Evolutionary conservation across 164 flowering plant genomes (phyloP).

Genomic region (Chimonanthus praecox): DNA sequence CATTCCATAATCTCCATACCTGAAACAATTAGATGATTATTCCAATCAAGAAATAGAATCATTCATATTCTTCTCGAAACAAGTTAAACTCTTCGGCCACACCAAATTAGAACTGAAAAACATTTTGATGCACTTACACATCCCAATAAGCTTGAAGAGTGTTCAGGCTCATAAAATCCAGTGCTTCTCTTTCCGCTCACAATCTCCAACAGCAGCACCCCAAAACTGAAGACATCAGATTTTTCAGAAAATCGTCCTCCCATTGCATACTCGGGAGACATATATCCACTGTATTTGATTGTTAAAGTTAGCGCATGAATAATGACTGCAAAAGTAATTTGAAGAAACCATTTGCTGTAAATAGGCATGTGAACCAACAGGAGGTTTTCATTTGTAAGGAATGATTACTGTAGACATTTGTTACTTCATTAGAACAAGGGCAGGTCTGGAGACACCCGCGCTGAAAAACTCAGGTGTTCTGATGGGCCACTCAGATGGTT

Average conservation of each 20-base stretch:
- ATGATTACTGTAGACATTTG: too few species aligned
- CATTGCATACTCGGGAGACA: constrained; percentile 5
- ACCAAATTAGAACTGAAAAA: background rate
- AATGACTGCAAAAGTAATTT: background rate
- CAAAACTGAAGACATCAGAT: constrained; percentile 30
- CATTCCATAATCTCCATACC: constrained; percentile 14
- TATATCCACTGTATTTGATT: constrained; percentile 4
- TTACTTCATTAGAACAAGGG: too few species aligned
- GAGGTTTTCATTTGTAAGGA: background rate
- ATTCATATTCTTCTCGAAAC: background rate
- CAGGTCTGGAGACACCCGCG: too few species aligned
- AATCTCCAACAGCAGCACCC: constrained; percentile 45
- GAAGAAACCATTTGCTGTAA: background rate
- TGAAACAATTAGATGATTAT: background rate
- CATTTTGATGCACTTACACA: constrained; percentile 8
- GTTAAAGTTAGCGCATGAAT: background rate
- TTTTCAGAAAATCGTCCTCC: constrained; percentile 12
- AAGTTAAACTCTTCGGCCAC: background rate
- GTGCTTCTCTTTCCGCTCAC: constrained; percentile 36
- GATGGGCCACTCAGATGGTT: too few species aligned
- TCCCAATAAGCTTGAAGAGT: constrained; percentile 4
- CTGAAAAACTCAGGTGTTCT: too few species aligned
- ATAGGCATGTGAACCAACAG: background rate
- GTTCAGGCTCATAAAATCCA: background rate
- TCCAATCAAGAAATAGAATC: background rate